These are phyloP conservation scores for Colletotrichum destructivum DNA, from an alignment of 2,329 filamentous ascomycete species.

Conservation along the genomic window DNA sequence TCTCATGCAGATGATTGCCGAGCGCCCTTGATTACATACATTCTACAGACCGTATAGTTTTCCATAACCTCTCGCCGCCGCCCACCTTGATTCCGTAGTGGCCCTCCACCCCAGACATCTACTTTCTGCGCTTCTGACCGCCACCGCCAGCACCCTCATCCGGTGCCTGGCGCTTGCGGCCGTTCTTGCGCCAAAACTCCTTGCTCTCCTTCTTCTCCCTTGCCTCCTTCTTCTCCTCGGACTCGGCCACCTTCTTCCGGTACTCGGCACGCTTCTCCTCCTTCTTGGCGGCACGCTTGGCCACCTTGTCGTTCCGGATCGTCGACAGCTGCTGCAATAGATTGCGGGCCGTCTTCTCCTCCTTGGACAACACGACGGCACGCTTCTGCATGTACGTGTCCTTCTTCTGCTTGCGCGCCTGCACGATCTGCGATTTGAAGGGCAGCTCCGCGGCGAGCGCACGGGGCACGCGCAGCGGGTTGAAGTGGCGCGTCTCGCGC, in stretches of 20 bases:
- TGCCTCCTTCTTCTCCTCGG: constrained; percentile 86
- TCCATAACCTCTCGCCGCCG: not conserved
- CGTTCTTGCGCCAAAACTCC: constrained; percentile 93
- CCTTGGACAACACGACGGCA: constrained; percentile 86
- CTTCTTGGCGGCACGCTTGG: constrained; percentile 87
- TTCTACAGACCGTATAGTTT: constrained; percentile 2
- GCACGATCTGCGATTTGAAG: constrained; percentile 91
- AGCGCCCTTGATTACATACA: constrained; percentile 33
- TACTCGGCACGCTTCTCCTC: constrained; percentile 88
- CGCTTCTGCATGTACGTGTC: constrained; percentile 95
- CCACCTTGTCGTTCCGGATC: constrained; percentile 89
- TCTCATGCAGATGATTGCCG: constrained; percentile 13
- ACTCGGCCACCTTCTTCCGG: constrained; percentile 85
- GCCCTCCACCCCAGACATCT: not conserved
- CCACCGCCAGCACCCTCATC: constrained; percentile 58
- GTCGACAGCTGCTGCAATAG: constrained; percentile 95
- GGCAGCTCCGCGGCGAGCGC: constrained; percentile 87
- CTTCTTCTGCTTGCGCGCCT: constrained; percentile 84
- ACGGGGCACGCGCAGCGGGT: constrained; percentile 82
- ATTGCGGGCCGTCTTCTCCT: constrained; percentile 90
- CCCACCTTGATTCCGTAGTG: too few relatives aligned
- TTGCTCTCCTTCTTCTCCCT: constrained; percentile 93
- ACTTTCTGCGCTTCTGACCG: constrained; percentile 47
- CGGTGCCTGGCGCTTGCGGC: constrained; percentile 73
- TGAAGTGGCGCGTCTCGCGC: constrained; percentile 81